phyloP scores from a whole-genome alignment of 176 grass and related monocot species.

The Carex littledalei region DNA sequence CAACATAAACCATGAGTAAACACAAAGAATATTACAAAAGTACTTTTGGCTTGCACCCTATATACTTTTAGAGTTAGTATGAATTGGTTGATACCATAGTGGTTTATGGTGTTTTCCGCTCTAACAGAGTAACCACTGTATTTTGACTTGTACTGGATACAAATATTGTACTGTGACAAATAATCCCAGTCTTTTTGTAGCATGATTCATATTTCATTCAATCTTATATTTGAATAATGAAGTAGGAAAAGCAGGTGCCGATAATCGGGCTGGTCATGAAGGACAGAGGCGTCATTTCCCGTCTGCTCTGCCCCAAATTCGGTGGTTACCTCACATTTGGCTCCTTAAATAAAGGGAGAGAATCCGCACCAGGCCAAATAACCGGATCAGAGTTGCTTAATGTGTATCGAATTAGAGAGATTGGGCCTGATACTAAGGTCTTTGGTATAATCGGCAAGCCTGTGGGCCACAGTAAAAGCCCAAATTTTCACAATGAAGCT shows the following conservation, averaged over 20 bases:
- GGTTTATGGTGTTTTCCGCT: background rate
- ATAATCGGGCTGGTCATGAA: slow-evolving; percentile 97
- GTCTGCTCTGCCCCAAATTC: slow-evolving; percentile 85
- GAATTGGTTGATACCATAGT: background rate
- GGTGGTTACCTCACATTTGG: slow-evolving; percentile 94
- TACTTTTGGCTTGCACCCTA: background rate
- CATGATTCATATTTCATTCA: slow-evolving; percentile 30
- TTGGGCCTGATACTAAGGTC: slow-evolving; percentile 67
- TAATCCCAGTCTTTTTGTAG: slow-evolving; percentile 21
- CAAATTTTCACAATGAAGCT: slow-evolving; percentile 87
- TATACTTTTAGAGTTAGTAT: background rate
- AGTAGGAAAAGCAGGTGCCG: slow-evolving; percentile 86
- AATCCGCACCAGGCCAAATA: slow-evolving; percentile 66
- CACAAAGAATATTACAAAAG: background rate
- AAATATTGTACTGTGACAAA: background rate
- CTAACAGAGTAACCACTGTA: background rate
- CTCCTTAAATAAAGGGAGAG: slow-evolving; percentile 57
- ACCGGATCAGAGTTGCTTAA: slow-evolving; percentile 70
- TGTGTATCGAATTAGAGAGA: slow-evolving; percentile 68
- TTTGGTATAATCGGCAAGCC: slow-evolving; percentile 89
- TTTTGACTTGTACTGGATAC: background rate
- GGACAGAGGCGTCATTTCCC: slow-evolving; percentile 83
- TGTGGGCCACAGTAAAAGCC: slow-evolving; percentile 90
- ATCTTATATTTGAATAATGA: slow-evolving; percentile 51
- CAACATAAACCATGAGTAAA: background rate